Evolutionary conservation across 225 moss, liverwort and hornwort species (phyloP).

Genomic region (Antitrichia curtipendula): DNA sequence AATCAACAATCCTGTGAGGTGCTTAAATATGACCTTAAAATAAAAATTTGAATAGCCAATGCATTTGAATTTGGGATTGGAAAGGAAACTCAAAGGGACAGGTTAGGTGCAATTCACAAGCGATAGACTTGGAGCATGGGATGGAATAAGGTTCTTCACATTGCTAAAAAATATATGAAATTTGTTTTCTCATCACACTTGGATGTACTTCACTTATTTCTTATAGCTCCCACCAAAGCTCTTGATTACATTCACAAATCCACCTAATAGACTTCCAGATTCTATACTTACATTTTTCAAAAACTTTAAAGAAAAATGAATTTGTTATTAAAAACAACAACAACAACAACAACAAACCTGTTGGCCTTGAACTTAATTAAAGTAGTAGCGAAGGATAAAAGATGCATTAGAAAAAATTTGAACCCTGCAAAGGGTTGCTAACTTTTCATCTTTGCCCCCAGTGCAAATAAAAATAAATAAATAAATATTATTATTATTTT

Average conservation of each 20-base stretch:
- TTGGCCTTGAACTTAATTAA: not conserved
- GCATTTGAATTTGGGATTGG: not conserved
- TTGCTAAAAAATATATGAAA: accelerated
- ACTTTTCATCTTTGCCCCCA: no score
- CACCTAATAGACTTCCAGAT: not conserved
- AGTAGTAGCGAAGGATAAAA: not conserved
- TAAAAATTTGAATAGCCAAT: not conserved
- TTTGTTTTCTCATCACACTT: not conserved
- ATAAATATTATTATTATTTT: no score
- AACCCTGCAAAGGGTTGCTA: no score
- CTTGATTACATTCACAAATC: not conserved
- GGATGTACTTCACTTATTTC: not conserved
- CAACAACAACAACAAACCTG: no score
- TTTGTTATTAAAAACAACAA: no score
- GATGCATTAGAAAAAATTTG: no score
- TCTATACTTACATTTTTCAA: not conserved
- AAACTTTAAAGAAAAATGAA: not conserved
- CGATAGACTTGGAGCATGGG: accelerated
- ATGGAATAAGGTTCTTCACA: not conserved
- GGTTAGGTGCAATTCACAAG: accelerated
- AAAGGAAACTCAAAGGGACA: not conserved
- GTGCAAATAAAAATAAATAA: no score
- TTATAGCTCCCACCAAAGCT: accelerated
- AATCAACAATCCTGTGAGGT: not conserved
- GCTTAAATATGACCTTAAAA: not conserved